Evolutionary conservation across 2,329 filamentous ascomycete species (phyloP).

Genomic region (Neocucurbitaria cava): DNA sequence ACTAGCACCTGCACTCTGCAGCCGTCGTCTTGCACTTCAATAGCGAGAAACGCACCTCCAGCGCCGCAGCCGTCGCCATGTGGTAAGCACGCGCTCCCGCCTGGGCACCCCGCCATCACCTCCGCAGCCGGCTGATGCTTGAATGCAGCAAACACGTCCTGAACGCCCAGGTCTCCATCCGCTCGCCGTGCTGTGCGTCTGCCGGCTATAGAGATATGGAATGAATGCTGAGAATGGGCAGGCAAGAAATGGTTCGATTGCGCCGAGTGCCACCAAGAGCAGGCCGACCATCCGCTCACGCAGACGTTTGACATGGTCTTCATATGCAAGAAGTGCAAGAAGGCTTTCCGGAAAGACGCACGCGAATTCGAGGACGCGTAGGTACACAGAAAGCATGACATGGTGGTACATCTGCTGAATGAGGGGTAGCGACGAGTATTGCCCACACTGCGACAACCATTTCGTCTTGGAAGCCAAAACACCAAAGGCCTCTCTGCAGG

Average conservation of each 20-base stretch:
- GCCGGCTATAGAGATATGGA: constrained; percentile 1
- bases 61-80: constrained; percentile 22
- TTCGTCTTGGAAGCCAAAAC: constrained; percentile 90
- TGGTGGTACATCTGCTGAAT: constrained; percentile 10
- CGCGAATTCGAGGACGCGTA: constrained; percentile 83
- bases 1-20: neutral
- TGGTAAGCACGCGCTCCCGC: constrained; percentile 30
- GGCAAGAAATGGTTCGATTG: constrained; percentile 99
- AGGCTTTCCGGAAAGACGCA: constrained; percentile 95
- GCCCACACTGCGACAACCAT: constrained; percentile 98
- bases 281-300: constrained; percentile 75
- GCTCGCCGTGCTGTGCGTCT: constrained; percentile 87
- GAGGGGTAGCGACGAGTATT: constrained; percentile 82
- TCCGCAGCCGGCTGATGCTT: constrained; percentile 30
- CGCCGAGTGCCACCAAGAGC: constrained; percentile 88
- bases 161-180: constrained; percentile 96
- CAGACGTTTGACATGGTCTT: constrained; percentile 90
- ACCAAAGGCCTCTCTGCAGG: constrained; percentile 80
- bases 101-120: constrained; percentile 18
- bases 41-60: neutral
- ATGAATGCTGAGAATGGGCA: constrained; percentile 45
- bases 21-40: neutral
- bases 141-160: constrained; percentile 87
- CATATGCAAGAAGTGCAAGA: constrained; percentile 98
- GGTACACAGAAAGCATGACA: neutral